phyloP scores from a whole-genome alignment of 176 grass and related monocot genomes.

The Musa schizocarpa region DNA sequence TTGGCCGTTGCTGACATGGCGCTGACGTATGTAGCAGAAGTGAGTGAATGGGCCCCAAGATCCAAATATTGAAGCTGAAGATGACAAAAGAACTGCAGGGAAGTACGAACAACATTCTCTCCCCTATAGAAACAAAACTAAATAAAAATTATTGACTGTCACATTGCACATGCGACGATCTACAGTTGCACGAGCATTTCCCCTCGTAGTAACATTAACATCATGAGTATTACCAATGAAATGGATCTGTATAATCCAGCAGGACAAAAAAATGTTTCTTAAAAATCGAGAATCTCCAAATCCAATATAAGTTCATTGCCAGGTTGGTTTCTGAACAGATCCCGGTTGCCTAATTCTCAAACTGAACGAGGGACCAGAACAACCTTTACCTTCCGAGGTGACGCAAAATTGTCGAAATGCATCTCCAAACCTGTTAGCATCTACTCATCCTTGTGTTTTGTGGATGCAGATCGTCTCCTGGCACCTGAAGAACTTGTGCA shows the following conservation, averaged over 20 bases:
- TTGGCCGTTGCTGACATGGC: no score
- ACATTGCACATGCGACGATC: neutral
- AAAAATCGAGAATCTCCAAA: neutral
- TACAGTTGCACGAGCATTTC: neutral
- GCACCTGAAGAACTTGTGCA: constrained; percentile 41
- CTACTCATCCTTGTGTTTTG: constrained; percentile 71
- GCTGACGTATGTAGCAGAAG: no score
- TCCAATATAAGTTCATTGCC: neutral
- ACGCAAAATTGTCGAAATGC: neutral
- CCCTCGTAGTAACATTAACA: neutral
- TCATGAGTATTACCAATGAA: neutral
- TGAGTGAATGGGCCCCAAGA: no score
- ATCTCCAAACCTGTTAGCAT: neutral
- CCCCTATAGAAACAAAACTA: neutral
- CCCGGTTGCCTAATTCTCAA: neutral
- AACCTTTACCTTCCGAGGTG: neutral
- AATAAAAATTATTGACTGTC: neutral
- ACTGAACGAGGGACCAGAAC: neutral
- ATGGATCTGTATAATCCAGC: neutral
- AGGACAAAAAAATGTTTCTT: neutral
- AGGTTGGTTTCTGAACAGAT: neutral
- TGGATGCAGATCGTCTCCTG: constrained; percentile 30
- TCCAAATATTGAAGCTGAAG: no score
- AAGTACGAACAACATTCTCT: no score
- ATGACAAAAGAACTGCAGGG: no score